Evolutionary conservation across 805 yeast species (phyloP), one percentile per base, ranked within the genome.

Genomic region (Candida gorgasii): DNA sequence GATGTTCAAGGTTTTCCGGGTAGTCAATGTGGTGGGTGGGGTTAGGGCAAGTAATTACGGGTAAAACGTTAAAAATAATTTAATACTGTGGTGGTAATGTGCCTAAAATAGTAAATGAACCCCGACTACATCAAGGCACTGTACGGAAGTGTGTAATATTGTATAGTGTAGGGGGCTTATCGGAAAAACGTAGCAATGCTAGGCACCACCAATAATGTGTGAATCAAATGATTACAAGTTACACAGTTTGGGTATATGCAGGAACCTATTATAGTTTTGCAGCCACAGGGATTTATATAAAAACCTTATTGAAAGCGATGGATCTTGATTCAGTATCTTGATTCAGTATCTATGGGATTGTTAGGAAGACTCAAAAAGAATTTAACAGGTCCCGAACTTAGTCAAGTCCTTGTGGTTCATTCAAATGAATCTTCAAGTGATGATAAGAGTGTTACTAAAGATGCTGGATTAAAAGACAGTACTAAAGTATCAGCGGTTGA

Each of bases 301-400:
- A 24, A 30, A 30, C n/a, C n/a, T n/a, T n/a, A n/a, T n/a, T n/a
- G n/a, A n/a, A n/a, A n/a, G n/a, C n/a, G n/a, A n/a, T n/a, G n/a
- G n/a, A n/a, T n/a, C n/a, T n/a, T n/a, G n/a, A n/a, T n/a, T n/a
- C n/a, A n/a, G n/a, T n/a, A n/a, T n/a, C n/a, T n/a, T n/a, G n/a
- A n/a, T n/a, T n/a, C n/a, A n/a, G n/a, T n/a, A n/a, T n/a, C 33
- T 5, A 36, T 36, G 40, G 40, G 40, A 6, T 17, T 36, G 9
- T 28, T 36, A 3, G 17, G n/a, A 8, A 6, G 17, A 14, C 13
- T 36, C 7, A 36, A 20, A 27, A 36, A 8, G 4, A 18, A 36
- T 17, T 27, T 36, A 13, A 16, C 18, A 8, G 40, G 24, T 11
- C 40, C 40, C 12, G 40, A 36, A 27, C 27, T 36, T 22, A 17